Base-by-base conservation (phyloP, 2,329 filamentous ascomycete species). In the Arthroderma sp. region DNA sequence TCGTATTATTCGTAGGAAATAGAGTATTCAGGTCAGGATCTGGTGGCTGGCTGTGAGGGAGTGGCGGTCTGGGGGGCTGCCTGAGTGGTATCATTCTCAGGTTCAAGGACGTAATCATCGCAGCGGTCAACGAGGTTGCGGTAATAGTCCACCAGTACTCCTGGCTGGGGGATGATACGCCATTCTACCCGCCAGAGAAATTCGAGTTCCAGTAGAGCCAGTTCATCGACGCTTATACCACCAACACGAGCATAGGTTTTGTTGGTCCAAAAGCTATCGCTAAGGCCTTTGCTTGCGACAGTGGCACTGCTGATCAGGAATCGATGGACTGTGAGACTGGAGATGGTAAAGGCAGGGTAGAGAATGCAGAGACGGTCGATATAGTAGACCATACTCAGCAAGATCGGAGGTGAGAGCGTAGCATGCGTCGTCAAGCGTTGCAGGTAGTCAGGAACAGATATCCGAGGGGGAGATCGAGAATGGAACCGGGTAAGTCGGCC, bases 321-420 rank as follows among this genome's bases (percentile, higher is more conserved):
- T 6, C 91, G 87, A 67, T 98, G 91, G 3, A 98, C 89, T 0
- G 91, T 98, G 15, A 98, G 72, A 39, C 86, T 94, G 60, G 88
- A 94, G 54, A 98, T 93, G 29, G 88, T 95, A 63, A 98, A 98
- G 39, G 89, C 84, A 3, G 86, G 83, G 61, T 95, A 98, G 48
- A 94, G 72, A 7, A 85, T 82, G 64, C 89, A 98, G 22, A 98
- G 74, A 30, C 87, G 82, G 66, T 98, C 91, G 57, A 98, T 96
- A 58, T 96, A 98, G 61, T 93, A 98, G 46, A 98, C 91, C 86
- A 98, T 96, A 54, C 88, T 91, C 32, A 98, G 77, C n/a, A 98
- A 73, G 42, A 98, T 82, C 0, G 91, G 89, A 8, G 91, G 88
- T 5, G 86, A 87, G 3, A 98, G 73, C 0, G 89, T 95, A 28